A percentile compares a stretch with the other conserved stretches of the same genome.
phyloP scores from a whole-genome alignment of 2,329 filamentous ascomycete genomes.

The Epichloe hybrida region DNA sequence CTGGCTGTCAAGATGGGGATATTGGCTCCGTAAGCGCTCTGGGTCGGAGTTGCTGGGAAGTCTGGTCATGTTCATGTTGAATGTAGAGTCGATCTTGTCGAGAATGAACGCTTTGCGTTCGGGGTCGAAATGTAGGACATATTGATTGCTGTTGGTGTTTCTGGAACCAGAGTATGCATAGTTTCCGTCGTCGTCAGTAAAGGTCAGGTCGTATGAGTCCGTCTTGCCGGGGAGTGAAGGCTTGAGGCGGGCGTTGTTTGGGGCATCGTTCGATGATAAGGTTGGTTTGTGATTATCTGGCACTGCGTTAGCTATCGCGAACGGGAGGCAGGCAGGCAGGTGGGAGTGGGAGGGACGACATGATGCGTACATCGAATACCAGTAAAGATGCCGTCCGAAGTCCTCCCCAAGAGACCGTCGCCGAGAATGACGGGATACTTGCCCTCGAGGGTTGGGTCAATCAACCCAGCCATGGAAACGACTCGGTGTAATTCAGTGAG shows the following conservation, averaged over 20 bases:
- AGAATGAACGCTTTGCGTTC: constrained; percentile 64
- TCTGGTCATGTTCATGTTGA: constrained; percentile 74
- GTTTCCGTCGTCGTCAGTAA: constrained; percentile 39
- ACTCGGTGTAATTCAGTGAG: neutral
- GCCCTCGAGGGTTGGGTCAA: constrained; percentile 46
- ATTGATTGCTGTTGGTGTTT: constrained; percentile 41
- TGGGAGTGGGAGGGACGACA: neutral
- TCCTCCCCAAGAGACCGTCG: constrained; percentile 43
- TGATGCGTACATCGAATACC: constrained; percentile 41
- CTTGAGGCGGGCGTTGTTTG: constrained; percentile 36
- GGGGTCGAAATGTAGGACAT: constrained; percentile 64
- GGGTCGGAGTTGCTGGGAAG: constrained; percentile 52
- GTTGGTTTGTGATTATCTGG: constrained; percentile 50
- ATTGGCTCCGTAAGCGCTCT: constrained; percentile 49
- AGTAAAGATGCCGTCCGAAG: constrained; percentile 45
- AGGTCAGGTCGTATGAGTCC: constrained; percentile 41
- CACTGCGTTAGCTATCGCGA: neutral
- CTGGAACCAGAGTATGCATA: constrained; percentile 49
- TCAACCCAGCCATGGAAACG: constrained; percentile 23
- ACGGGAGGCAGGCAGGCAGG: neutral
- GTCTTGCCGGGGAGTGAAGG: constrained; percentile 34
- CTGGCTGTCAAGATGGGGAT: constrained; percentile 46
- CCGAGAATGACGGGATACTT: constrained; percentile 52
- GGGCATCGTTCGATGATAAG: constrained; percentile 33
- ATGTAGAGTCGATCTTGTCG: constrained; percentile 66